Conservation (phyloP, 1,139 yeast genomes). For the Blastobotrys arbuscula region DNA sequence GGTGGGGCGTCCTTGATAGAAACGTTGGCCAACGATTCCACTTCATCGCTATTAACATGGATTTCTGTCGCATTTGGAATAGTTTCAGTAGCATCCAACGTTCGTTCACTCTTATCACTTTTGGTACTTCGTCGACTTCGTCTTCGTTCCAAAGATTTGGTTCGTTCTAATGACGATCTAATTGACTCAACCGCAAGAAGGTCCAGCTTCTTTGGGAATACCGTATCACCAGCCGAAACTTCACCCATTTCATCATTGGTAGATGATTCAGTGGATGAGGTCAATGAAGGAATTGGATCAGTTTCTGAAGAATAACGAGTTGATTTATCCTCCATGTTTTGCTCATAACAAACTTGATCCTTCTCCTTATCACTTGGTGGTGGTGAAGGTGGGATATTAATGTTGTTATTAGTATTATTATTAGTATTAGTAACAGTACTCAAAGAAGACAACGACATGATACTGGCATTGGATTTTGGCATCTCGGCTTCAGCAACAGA, state of each 20-base stretch:
- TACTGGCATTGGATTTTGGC: slow-evolving; percentile 7
- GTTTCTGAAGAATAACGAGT: slow-evolving; percentile 8
- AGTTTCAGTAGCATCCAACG: slow-evolving; percentile 16
- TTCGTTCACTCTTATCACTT: slow-evolving; percentile 11
- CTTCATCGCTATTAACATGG: slow-evolving; percentile 22
- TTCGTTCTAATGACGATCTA: slow-evolving; percentile 34
- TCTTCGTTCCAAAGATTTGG: slow-evolving; percentile 34
- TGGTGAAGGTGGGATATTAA: slow-evolving; percentile 8
- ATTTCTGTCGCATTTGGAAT: slow-evolving; percentile 32
- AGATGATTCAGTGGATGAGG: slow-evolving; percentile 20
- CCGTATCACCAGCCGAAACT: slow-evolving; percentile 33
- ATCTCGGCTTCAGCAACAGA: slow-evolving; percentile 26
- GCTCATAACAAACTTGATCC: background rate
- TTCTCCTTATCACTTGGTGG: slow-evolving; percentile 3
- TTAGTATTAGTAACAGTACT: slow-evolving; percentile 1
- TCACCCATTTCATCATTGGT: slow-evolving; percentile 11
- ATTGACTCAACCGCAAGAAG: slow-evolving; percentile 33
- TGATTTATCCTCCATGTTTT: background rate
- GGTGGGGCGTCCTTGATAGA: slow-evolving; percentile 11
- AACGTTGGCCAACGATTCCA: slow-evolving; percentile 16
- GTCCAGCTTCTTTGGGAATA: slow-evolving; percentile 35
- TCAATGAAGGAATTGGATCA: slow-evolving; percentile 21
- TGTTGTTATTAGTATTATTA: background rate
- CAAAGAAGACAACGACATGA: slow-evolving; percentile 1
- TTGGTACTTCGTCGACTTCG: slow-evolving; percentile 28